Evolutionary conservation across 2,329 filamentous ascomycete species (phyloP), one percentile per base, ranked within the genome.

Genomic region (Botrytis deweyae): DNA sequence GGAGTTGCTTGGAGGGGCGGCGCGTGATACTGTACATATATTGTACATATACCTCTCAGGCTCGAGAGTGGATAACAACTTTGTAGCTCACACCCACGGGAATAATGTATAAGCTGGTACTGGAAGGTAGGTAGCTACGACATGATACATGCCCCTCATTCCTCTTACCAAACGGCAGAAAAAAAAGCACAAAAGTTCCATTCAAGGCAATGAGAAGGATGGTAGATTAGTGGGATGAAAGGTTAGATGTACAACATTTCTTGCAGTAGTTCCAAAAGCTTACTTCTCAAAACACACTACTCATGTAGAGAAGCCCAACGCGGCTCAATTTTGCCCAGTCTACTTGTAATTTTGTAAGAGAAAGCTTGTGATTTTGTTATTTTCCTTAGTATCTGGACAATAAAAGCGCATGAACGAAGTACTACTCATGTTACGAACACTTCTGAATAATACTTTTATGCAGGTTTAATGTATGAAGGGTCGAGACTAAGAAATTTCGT

Each of bases 271-370:
- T 36, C 14, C 25, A 42, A 33, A 68, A 42, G n/a, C 63, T 36
- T 66, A 49, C 59, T 38, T 62, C 22, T n/a, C 61, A 55, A 33
- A 29, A 22, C 16, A 42, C 9, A 58, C 66, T 68, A 68, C 36
- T 68, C 38, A 68, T 68, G 66, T 68, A 49, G n/a, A 40, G 36
- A 58, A 58, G 66, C 66, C 66, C 66, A 68, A 52, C 65, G 66
- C 25, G 66, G 36, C 65, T 68, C 65, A 42, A 58, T 22, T 40
- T 38, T 55, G 65, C 36, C 25, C 66, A 55, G 49, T 16, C 42
- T 20, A 40, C 40, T 33, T 66, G 44, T 38, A 66, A n/a, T 40
- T 38, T 67, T 67, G 65, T 38, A 49, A 40, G 33, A 40, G 64
- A n/a, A 8, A 67, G n/a, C 46, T 40, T 40, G 9, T 36, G n/a